Percentiles rank a stretch among this genome's conserved stretches.
Evolutionary conservation across 441 rosid genomes (phyloP).

Genomic region (Pelargonium fulgidum): DNA sequence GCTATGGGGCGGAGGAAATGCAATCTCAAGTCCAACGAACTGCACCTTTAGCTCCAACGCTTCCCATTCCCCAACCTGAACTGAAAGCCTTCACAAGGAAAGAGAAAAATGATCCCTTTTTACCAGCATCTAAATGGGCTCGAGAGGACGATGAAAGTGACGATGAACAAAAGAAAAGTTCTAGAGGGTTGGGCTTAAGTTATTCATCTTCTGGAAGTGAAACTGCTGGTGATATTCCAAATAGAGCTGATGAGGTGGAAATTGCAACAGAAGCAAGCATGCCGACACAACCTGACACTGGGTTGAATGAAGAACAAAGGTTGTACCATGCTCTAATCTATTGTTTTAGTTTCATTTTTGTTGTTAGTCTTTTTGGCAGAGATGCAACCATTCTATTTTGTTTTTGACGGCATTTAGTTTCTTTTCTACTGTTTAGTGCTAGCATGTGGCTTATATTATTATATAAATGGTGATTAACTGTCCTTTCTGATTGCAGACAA

Average conservation of each 20-base stretch:
- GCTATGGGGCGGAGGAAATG: conserved; percentile 43
- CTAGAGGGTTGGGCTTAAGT: conserved; percentile 56
- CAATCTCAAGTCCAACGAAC: conserved; percentile 37
- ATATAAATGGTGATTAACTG: conserved; percentile 13
- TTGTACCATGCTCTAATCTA: conserved; percentile 9
- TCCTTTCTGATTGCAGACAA: conserved; percentile 51
- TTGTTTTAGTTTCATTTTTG: neutral
- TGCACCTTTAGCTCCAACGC: conserved; percentile 32
- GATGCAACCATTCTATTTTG: neutral
- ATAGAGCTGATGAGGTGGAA: conserved; percentile 57
- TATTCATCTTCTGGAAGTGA: conserved; percentile 94
- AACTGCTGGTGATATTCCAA: conserved; percentile 55
- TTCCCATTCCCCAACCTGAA: conserved; percentile 66
- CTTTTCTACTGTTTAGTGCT: neutral
- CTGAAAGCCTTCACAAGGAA: conserved; percentile 51
- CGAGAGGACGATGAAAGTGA: conserved; percentile 88
- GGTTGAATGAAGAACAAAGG: conserved; percentile 91
- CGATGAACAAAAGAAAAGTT: conserved; percentile 63
- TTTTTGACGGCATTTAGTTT: neutral
- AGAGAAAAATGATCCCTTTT: conserved; percentile 69
- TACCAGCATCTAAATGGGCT: conserved; percentile 96
- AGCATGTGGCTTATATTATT: conserved; percentile 2
- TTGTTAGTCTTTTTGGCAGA: neutral
- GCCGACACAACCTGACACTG: conserved; percentile 50
- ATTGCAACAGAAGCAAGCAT: conserved; percentile 42